phyloP scores from a whole-genome alignment of 257 asterid genomes.

The Nicotiana knightiana region DNA sequence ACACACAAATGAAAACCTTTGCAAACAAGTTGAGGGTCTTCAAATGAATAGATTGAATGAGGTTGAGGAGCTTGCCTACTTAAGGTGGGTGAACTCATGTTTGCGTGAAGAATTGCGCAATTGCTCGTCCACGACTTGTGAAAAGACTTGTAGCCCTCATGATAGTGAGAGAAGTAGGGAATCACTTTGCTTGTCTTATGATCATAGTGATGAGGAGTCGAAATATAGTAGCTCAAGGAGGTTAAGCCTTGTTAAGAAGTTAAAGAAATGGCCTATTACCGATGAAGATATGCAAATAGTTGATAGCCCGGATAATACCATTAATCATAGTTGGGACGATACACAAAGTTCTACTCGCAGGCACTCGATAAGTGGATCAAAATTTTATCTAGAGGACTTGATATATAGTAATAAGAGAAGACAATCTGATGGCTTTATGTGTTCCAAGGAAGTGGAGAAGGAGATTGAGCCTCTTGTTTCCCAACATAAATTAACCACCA shows the following conservation, averaged over 20 bases:
- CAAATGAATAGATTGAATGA: constrained; percentile 85
- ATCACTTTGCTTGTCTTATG: constrained; percentile 50
- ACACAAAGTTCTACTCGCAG: constrained; percentile 44
- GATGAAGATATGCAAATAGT: constrained; percentile 59
- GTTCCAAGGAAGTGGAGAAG: constrained; percentile 60
- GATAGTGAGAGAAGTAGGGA: constrained; percentile 43
- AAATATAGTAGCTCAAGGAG: constrained; percentile 38
- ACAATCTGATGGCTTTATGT: constrained; percentile 68
- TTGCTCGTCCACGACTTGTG: constrained; percentile 30
- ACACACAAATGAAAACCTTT: constrained; percentile 68
- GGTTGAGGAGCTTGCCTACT: constrained; percentile 87
- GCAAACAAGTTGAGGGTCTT: constrained; percentile 95
- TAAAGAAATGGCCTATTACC: constrained; percentile 74
- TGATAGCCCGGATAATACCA: constrained; percentile 26
- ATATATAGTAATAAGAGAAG: constrained; percentile 50
- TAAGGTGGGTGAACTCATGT: constrained; percentile 90
- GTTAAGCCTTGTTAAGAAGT: constrained; percentile 55
- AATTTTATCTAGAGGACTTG: constrained; percentile 45
- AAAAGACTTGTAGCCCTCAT: constrained; percentile 38
- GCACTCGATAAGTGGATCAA: constrained; percentile 80
- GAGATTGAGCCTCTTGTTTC: constrained; percentile 38
- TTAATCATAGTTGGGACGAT: constrained; percentile 36
- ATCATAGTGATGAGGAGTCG: constrained; percentile 47
- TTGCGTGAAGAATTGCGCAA: constrained; percentile 63
- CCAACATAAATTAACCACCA: constrained; percentile 37